Evolutionary conservation across 345 rosid species (phyloP), one percentile per base, ranked within the genome.

Genomic region (Draba incana): DNA sequence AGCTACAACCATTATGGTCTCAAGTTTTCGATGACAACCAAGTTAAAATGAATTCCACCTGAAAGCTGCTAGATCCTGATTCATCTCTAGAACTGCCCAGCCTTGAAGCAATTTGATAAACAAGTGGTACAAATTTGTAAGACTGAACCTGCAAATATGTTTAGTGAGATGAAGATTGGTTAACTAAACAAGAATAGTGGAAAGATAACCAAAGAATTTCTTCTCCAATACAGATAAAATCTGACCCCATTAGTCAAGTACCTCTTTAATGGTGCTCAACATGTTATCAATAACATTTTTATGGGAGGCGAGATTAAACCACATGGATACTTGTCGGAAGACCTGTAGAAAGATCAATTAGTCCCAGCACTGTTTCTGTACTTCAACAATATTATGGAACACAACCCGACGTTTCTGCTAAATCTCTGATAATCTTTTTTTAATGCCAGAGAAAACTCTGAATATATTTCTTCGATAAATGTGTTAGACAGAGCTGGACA

Each of bases 91-190:
- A 70, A 81, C 86, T 71, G 39, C 98, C 97, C 88, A 93, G 78
- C 84, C 98, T 84, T 68, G 98, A 93, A 70, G 98, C 98, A 82
- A 93, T 90, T 82, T 93, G 98, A 77, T 93, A 93, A 25, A 87
- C 86, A 60, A 90, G 82, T 2, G 97, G 97, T 51, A 93, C 80
- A 82, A 90, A 93, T 75, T 93, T 93, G 81, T 88, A 90, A 44
- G 97, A 85, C 66, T 88, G 96, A 74, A 90, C 97, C 98, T 93
- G 80, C 48, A 78, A 69, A 27, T 56, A 66, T 3, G 38, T 74
- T 62, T 47, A 27, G 38, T 39, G 39, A 57, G 31, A 58, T 50
- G 52, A 41, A 13, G 4, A 66, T 47, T 67, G 44, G 28, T 67
- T 49, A 68, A 23, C 14, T 20, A 10, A 64, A 75, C 43, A 24